Evolutionary conservation across 176 grass and related monocot species (phyloP), one percentile per base, ranked within the genome.

Genomic region (Eleusine indica): DNA sequence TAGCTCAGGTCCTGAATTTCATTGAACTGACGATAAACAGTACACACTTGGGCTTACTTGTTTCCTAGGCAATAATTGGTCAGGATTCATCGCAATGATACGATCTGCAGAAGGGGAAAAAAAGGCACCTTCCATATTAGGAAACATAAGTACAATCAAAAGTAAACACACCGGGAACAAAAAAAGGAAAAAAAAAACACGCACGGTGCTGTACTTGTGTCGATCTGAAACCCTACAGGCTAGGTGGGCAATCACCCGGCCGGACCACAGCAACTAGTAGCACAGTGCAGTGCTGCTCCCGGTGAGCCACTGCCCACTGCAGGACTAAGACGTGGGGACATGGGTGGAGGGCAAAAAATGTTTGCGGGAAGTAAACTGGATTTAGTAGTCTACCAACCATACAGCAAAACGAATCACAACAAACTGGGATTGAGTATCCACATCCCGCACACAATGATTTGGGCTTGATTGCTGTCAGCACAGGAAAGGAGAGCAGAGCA

Each of bases 121-220:
- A 71, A 57, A 47, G 3, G 7, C 0, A 0, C 1, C 0, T 68
- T 48, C 19, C 62, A 56, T 28, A 83, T 68, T 49, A 80, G 52
- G 64, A 81, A 71, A 70, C 54, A 72, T 18, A 9, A 89, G 48
- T 41, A 54, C 22, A 15, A 66, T 29, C 1, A 30, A 78, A 86
- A 89, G 32, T 57, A 57, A 60, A 57, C 66, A 41, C 40, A 74
- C 58, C 58, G 29, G 39, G 47, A 48, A 60, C 77, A 66, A 44
- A 67, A 54, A 6, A 56, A 3, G 8, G 8, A 15, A 4, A 30
- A 38, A 10, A 11, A 3, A 22, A 70, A 30, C 58, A 6, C 30
- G 62, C 77, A 77, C 44, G 80, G 76, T 82, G 66, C 14, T 70
- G 87, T 75, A 70, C 53, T 57, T 29, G 38, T 44, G 77, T 80